Evolutionary conservation across 2,329 filamentous ascomycete genomes (phyloP), one percentile per base, ranked within the genome.

Genomic region (Epichloe sylvatica): DNA sequence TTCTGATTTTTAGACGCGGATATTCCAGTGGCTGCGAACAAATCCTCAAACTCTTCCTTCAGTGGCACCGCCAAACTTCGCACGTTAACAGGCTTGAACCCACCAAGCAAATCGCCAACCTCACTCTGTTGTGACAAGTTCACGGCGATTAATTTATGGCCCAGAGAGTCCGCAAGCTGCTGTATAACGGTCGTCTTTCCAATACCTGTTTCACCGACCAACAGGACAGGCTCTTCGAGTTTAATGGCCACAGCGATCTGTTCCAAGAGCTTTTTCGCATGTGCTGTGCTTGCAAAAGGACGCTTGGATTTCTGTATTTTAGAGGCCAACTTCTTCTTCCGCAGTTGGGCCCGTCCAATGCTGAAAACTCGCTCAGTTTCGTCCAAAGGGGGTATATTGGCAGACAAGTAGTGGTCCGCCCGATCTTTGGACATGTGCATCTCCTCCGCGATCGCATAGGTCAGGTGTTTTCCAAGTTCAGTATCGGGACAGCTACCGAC

Each of bases 41-140:
- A 73, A 23, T 91, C 82, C 56, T 94, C 88, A 56, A 98, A 98
- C 54, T 94, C 87, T 57, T 97, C 92, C 59, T 94, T 88, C 60
- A 98, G 70, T 0, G 92, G 91, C 37, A 96, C 78, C 0, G 92
- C 85, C 50, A 97, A 74, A 53, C 82, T 94, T 56, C 91, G 81
- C 40, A 92, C 80, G 62, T 91, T 96, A 52, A 98, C 84, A 0
- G 92, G 92, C 64, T 98, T 98, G 71, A 94, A 97, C 0, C 92
- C 92, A 59, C 92, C 94, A 0, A 98, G 73, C 12, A 99, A 71
- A 68, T 99, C 92, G n/a, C 90, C 86, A 39, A 86, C 90, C 67
- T 99, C 94, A 60, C 90, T 97, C 64, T 99, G 94, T 63, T 98
- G 94, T 0, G 92, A 98, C 62, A 99, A 67, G 62, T 99, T 99